Evolutionary conservation across 169 alveolate genomes (phyloP).

Genomic region (Theileria equi): DNA sequence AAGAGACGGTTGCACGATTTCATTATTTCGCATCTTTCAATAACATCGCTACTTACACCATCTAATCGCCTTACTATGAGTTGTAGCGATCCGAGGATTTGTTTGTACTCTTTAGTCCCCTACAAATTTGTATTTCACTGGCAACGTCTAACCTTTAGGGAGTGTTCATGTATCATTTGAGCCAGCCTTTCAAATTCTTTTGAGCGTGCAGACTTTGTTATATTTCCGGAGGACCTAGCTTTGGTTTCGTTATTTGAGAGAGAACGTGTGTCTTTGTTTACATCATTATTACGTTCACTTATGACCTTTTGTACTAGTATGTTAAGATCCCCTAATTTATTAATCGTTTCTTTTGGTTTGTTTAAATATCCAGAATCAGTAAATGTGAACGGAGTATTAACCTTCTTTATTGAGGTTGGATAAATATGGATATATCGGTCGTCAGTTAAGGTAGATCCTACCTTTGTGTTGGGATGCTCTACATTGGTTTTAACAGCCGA

Average conservation of each 20-base stretch:
- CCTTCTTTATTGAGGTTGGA: background rate
- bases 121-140: background rate
- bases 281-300: background rate
- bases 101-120: conserved; percentile 37
- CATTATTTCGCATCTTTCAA: conserved; percentile 2
- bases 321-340: conserved; percentile 4
- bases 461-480: too few species aligned
- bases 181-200: conserved; percentile 8
- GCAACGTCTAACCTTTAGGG: background rate
- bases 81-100: conserved; percentile 39
- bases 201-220: background rate
- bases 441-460: too few species aligned
- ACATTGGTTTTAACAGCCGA: too few species aligned
- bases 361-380: background rate
- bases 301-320: conserved; percentile 14
- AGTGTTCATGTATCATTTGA: background rate
- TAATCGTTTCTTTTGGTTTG: conserved; percentile 14
- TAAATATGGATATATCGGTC: too few species aligned
- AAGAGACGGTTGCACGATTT: conserved; percentile 27
- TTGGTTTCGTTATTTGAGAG: background rate
- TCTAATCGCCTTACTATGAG: conserved; percentile 16
- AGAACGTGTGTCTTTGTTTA: background rate
- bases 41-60: conserved; percentile 9
- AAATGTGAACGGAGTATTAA: background rate
- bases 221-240: background rate